Base-by-base conservation (phyloP, 257 asterid genomes). In the Avicennia marina region DNA sequence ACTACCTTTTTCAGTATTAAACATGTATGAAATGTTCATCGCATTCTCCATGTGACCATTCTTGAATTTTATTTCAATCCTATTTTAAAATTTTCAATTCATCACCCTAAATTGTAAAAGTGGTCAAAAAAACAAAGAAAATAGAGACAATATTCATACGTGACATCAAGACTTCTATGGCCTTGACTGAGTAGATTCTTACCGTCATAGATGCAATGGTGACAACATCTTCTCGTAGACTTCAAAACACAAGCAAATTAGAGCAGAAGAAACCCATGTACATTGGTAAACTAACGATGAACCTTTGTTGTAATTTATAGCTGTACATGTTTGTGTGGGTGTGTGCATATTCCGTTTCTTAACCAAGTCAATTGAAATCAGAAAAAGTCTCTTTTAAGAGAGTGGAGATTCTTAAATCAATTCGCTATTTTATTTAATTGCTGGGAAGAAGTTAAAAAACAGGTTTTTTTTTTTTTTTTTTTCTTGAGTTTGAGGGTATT, bases 21-120 rank as follows among this genome's bases (percentile, higher is more conserved):
- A 78, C 95, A 89, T 83, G 60, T 89, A 89, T 1, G 94, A 81
- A 48, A 89, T 69, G 66, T 86, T 89, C 57, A 79, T 48, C 26
- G 97, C 65, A 29, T 78, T 81, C 63, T 81, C 72, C 26, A 79
- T 70, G 49, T 86, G 94, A 6, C 95, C 97, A 21, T 74, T 69
- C 67, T 76, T 70, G 82, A 83, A 89, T 77, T 86, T 95, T 80
- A 83, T 95, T 59, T 74, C 91, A 2, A 94, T 86, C 87, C 97
- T 89, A 56, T 55, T 19, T 36, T 15, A 33, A 11, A 3, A 44
- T 21, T 8, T 6, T 16, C 18, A 11, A 38, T 31, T 7, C n/a
- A 15, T 26, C 9, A 4, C 6, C 1, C n/a, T 4, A 20, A 5
- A 32, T n/a, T 5, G 12, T 1, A 12, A 34, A 11, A 15, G 1